Conservation (phyloP, 2,329 filamentous ascomycete genomes). For the Pestalotiopsis sp. region DNA sequence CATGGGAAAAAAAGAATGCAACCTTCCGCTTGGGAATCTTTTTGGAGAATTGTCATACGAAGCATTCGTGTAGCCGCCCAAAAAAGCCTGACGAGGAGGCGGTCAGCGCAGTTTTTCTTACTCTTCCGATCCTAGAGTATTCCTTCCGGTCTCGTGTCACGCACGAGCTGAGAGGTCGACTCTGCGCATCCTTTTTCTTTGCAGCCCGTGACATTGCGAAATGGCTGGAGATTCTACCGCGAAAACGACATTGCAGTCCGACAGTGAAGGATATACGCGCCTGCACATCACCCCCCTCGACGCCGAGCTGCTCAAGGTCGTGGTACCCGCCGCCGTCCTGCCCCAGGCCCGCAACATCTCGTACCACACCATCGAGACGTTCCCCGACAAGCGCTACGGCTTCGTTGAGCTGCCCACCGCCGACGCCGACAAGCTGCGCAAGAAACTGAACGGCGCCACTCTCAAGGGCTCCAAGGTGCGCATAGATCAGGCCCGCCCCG, state of each 20-base stretch:
- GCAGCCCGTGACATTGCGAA: not conserved
- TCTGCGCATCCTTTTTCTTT: not conserved
- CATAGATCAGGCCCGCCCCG: conserved; percentile 77
- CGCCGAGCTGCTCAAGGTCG: conserved; percentile 69
- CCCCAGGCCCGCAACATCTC: conserved; percentile 77
- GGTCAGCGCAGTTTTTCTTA: not conserved
- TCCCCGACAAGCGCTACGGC: conserved; percentile 88
- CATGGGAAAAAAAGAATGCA: conserved; percentile 4
- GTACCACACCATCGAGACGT: conserved; percentile 84
- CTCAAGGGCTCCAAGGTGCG: conserved; percentile 84
- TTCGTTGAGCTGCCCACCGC: conserved; percentile 80
- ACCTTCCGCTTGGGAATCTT: conserved; percentile 1
- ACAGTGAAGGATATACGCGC: conserved; percentile 47
- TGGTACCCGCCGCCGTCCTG: conserved; percentile 70
- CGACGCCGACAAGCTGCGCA: conserved; percentile 89
- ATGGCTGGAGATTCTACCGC: conserved; percentile 24
- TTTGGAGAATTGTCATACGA: not conserved
- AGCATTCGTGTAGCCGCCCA: conserved; percentile 13
- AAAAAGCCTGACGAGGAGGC: not conserved
- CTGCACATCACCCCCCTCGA: conserved; percentile 91
- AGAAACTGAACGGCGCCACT: conserved; percentile 85
- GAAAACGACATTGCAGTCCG: conserved; percentile 15
- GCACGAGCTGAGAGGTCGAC: not conserved
- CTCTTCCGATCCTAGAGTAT: not conserved
- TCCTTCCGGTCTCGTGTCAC: not conserved